Base-by-base conservation (phyloP, 371 early-diverging fungal species). In the Dichotomocladium elegans region DNA sequence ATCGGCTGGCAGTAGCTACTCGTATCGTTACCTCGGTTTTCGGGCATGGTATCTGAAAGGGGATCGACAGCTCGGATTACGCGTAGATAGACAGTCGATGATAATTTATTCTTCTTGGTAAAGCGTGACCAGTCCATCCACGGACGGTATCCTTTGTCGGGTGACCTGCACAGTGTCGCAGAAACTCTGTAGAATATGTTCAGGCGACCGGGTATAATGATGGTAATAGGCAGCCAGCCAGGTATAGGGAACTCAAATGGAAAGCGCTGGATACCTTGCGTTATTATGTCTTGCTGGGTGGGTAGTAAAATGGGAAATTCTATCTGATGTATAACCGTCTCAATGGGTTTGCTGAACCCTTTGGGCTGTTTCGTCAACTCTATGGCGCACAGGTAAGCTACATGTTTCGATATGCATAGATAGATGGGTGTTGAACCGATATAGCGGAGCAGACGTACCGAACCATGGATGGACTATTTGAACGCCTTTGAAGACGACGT, bases 231-330 rank as follows among this genome's bases (percentile, higher is more conserved):
- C 9, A 72, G 28, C 1, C 62, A 59, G 12, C 70, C 51, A 26
- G 73, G 67, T 12, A 72, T 58, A 28, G 67, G 73, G 28, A 72
- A 69, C 35, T 72, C 73, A 28, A 72, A 72, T 22, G 73, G 73
- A 28, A 72, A 72, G 25, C 73, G 55, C 24, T 72, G 73, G 4
- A 61, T 43, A 6, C 73, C 73, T 4, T 66, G 57, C 26, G 73
- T 66, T 60, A 72, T 72, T 1, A 69, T 53, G 3, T 70, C 73
- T 42, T 66, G 47, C 3, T 58, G 45, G 25, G 66, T 69, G 29
- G 70, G 73, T 15, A 70, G 73, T 3, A 64, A 35, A 7, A 72
- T 27, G 8, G 73, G 64, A 6, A 72, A 52, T 34, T 72, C 67
- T 19, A 58, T 62, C 2, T 58, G 61, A 28, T 66, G 70, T 1